Conservation (phyloP, 768 basidiomycete species). For the Amanita brunnescens region DNA sequence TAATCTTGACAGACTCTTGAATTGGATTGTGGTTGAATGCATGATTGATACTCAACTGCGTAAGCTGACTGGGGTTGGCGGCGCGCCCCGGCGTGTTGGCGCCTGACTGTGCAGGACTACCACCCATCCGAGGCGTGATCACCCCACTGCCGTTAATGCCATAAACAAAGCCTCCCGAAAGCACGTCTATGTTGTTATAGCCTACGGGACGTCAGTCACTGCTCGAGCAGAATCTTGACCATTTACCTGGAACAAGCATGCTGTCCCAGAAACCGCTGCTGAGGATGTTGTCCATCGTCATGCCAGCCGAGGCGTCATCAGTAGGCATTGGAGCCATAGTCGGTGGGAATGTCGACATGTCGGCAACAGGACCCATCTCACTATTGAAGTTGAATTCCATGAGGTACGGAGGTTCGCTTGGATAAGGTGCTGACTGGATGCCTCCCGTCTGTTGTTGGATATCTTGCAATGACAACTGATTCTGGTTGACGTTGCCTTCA, state of each 20-base stretch:
- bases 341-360: constrained; percentile 82
- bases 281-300: constrained; percentile 81
- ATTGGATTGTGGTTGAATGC: constrained; percentile 26
- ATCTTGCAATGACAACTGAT: constrained; percentile 12
- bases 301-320: constrained; percentile 31
- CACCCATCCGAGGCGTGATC: constrained; percentile 64
- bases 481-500: not conserved
- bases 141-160: constrained; percentile 78
- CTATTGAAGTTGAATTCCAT: constrained; percentile 64
- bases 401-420: constrained; percentile 18
- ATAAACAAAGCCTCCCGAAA: constrained; percentile 81
- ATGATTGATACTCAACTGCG: constrained; percentile 38
- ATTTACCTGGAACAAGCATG: constrained; percentile 76
- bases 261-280: constrained; percentile 82
- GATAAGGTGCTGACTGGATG: not conserved
- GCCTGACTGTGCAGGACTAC: constrained; percentile 54
- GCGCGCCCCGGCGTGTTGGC: constrained; percentile 32
- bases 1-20: constrained; percentile 24
- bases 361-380: constrained; percentile 80
- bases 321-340: constrained; percentile 57
- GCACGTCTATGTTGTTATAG: constrained; percentile 73
- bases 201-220: constrained; percentile 32
- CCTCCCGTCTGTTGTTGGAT: constrained; percentile 12
- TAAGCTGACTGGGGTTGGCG: constrained; percentile 20
- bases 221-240: constrained; percentile 1